phyloP scores from a whole-genome alignment of 2,329 filamentous ascomycete genomes.

The Ceratocystis destructans region DNA sequence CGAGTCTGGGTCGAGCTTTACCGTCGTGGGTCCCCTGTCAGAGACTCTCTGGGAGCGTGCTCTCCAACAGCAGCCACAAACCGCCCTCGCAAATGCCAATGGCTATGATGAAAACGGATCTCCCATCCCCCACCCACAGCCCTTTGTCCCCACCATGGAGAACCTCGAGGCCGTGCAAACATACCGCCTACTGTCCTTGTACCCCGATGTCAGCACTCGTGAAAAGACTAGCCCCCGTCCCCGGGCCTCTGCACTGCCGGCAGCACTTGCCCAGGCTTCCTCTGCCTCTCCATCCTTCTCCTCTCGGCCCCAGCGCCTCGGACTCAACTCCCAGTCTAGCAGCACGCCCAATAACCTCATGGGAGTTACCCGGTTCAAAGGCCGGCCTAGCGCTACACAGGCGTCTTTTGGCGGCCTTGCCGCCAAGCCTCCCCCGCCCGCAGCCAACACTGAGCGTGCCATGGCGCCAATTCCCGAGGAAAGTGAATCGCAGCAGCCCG shows the following conservation, averaged over 20 bases:
- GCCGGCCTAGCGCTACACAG: slow-evolving; percentile 15
- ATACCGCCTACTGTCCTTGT: slow-evolving; percentile 14
- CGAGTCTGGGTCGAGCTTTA: slow-evolving; percentile 9
- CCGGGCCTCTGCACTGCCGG: background rate
- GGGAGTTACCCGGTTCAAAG: slow-evolving; percentile 14
- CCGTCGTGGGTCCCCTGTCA: slow-evolving; percentile 8
- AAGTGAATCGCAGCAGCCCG: background rate
- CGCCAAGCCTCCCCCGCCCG: slow-evolving; percentile 6
- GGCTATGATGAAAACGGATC: too few relatives aligned
- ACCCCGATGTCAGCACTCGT: slow-evolving; percentile 10
- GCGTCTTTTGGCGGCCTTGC: slow-evolving; percentile 10
- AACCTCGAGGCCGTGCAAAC: slow-evolving; percentile 18
- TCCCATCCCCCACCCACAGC: background rate
- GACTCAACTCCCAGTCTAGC: background rate
- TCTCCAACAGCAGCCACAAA: slow-evolving; percentile 5
- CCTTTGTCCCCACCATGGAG: slow-evolving; percentile 11
- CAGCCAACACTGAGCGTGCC: slow-evolving; percentile 17
- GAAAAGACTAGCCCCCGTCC: slow-evolving; percentile 5
- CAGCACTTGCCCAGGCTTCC: background rate
- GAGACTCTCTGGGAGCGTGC: slow-evolving; percentile 18
- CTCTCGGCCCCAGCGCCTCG: background rate
- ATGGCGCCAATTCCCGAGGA: slow-evolving; percentile 16
- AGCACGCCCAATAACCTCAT: background rate
- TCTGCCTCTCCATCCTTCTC: background rate
- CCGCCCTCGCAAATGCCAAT: background rate